Evolutionary conservation across 2,329 filamentous ascomycete species (phyloP).

Genomic region (Sphaerulina musiva): DNA sequence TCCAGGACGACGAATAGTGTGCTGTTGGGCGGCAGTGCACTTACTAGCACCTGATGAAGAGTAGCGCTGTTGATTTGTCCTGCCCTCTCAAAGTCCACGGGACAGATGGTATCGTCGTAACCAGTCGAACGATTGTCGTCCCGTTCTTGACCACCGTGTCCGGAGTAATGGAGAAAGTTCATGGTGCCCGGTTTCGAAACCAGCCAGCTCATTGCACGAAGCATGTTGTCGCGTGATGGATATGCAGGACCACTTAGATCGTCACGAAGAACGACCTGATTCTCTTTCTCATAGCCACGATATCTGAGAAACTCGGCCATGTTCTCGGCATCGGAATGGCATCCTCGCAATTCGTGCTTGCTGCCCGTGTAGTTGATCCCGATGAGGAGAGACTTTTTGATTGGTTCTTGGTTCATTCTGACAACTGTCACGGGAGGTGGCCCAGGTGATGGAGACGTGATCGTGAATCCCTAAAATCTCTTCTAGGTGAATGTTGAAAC

Average conservation of each 20-base stretch:
- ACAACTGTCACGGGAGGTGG: neutral
- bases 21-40: constrained; percentile 45
- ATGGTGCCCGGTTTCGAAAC: constrained; percentile 48
- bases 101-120: constrained; percentile 29
- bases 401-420: constrained; percentile 7
- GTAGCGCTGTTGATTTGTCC: constrained; percentile 51
- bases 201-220: constrained; percentile 54
- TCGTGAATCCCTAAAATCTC: neutral
- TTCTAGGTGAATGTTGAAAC: neutral
- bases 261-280: constrained; percentile 41
- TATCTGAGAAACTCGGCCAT: constrained; percentile 43
- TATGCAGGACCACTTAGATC: constrained; percentile 18
- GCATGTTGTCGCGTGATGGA: constrained; percentile 25
- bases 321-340: constrained; percentile 44
- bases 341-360: constrained; percentile 42
- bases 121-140: constrained; percentile 23
- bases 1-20: constrained; percentile 54
- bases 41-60: constrained; percentile 49
- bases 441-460: neutral
- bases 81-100: constrained; percentile 36
- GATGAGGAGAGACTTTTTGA: constrained; percentile 46
- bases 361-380: constrained; percentile 41
- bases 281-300: constrained; percentile 36
- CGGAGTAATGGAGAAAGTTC: constrained; percentile 54
- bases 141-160: constrained; percentile 49